Percentiles rank a stretch among this genome's conserved stretches.
phyloP scores from a whole-genome alignment of 2,329 filamentous ascomycete genomes.

The Hymenoscyphus occultus region DNA sequence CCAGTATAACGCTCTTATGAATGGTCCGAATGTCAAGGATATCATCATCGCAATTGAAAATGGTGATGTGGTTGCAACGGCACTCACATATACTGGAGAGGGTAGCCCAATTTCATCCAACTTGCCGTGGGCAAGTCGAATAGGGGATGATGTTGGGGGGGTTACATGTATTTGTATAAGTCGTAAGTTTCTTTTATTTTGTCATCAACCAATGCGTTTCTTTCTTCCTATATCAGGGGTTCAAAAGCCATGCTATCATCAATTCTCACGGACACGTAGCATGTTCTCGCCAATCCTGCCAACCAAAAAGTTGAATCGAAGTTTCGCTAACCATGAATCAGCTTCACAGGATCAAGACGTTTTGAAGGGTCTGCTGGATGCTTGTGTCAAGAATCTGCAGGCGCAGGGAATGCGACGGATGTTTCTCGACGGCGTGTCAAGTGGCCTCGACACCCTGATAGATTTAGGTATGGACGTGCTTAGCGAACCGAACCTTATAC shows the following conservation, averaged over 20 bases:
- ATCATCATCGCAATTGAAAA: conserved; percentile 53
- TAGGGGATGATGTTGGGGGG: conserved; percentile 53
- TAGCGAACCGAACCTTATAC: background rate
- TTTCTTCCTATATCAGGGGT: background rate
- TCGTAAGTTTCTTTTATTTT: conserved; percentile 41
- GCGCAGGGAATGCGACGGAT: conserved; percentile 51
- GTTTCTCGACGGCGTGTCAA: conserved; percentile 54
- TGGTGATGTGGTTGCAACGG: conserved; percentile 49
- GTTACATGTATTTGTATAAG: conserved; percentile 59
- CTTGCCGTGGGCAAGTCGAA: conserved; percentile 53
- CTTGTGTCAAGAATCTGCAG: conserved; percentile 48
- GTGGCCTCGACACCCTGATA: conserved; percentile 49
- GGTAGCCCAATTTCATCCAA: conserved; percentile 48
- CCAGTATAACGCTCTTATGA: conserved; percentile 52
- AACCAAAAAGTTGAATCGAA: background rate
- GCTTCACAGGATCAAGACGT: conserved; percentile 42
- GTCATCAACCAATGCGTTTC: background rate
- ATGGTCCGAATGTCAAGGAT: conserved; percentile 48
- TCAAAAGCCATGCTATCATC: background rate
- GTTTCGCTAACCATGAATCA: conserved; percentile 15
- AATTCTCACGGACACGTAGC: background rate
- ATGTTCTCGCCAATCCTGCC: background rate
- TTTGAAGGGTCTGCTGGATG: conserved; percentile 52
- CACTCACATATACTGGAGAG: conserved; percentile 51
- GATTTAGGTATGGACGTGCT: conserved; percentile 46